Evolutionary conservation across 192 early-diverging fungal genomes (phyloP), one percentile per base, ranked within the genome.

Genomic region (Rhizoclosmatium sp.): DNA sequence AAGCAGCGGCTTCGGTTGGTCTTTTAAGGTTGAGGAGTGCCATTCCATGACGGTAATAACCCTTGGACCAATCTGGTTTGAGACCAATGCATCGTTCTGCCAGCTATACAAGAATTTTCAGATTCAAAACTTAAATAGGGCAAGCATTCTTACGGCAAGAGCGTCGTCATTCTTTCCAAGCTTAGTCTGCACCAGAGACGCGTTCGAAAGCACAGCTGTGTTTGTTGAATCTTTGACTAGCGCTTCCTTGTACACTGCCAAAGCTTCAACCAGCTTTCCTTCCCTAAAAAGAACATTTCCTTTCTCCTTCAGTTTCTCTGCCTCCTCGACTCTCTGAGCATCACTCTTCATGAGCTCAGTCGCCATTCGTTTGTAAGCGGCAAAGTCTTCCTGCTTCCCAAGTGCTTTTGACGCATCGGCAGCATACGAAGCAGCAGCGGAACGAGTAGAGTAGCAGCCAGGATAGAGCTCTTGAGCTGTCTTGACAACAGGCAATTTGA

Each of bases 211-310:
- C 12, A 71, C 62, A 1, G 61, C 69, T 10, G 69, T 45, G 56
- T 79, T 75, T 47, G 69, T 59, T 3, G 77, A 58, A 75, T 83
- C 70, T n/a, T 56, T 1, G 45, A 51, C 16, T 0, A 83, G 47
- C 12, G 76, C 82, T 48, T 79, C 21, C 19, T 79, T 59, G 56
- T 78, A 83, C 42, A 41, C 41, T 21, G 60, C 59, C 4, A 83
- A 56, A 3, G 82, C 82, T 1, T 61, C 59, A 4, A 31, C 69
- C 3, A 80, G 46, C n/a, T 80, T 71, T 49, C 78, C 78, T 47
- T 71, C 78, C 71, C 65, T 71, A 54, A 74, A 83, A 3, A 80
- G 72, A 5, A 4, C 48, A 70, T 83, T 83, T n/a, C 82, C 82
- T 40, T 75, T 65, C 4, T 78, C 78, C 64, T 83, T 83, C 47